Evolutionary conservation across 129 eudicot genomes (phyloP).

Genomic region (Centella asiatica): DNA sequence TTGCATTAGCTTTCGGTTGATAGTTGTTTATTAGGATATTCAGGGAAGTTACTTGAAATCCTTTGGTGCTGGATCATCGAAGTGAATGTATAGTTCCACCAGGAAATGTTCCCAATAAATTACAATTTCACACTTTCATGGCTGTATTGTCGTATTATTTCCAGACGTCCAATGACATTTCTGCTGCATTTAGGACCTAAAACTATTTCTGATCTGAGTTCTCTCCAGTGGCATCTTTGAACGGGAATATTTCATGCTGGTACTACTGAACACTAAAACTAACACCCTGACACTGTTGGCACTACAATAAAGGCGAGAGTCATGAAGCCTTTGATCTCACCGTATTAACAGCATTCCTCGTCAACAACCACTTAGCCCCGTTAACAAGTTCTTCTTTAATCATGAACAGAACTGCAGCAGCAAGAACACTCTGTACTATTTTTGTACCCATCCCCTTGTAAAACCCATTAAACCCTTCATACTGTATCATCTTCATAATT

Average conservation of each 20-base stretch:
- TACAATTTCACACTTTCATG: not conserved
- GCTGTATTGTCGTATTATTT: not conserved
- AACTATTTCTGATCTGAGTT: not conserved
- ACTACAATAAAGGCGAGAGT: not conserved
- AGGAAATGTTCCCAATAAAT: not conserved
- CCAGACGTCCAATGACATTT: not conserved
- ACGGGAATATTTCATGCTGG: not conserved
- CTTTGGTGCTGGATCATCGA: too few species aligned
- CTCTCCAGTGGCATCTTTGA: not conserved
- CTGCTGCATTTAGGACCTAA: not conserved
- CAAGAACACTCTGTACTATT: slow-evolving; percentile 91
- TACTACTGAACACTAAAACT: not conserved
- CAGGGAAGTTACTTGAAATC: too few species aligned
- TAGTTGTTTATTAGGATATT: too few species aligned
- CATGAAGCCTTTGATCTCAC: slow-evolving; percentile 21
- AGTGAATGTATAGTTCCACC: not conserved
- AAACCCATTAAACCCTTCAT: slow-evolving; percentile 80
- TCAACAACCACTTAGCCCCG: slow-evolving; percentile 65
- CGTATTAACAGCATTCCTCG: slow-evolving; percentile 33
- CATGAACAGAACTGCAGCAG: slow-evolving; percentile 95
- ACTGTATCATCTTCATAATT: slow-evolving; percentile 70
- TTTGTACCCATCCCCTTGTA: slow-evolving; percentile 95
- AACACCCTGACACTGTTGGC: not conserved
- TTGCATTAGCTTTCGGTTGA: too few species aligned
- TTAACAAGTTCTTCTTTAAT: slow-evolving; percentile 89